Percentiles rank a stretch among this genome's conserved stretches.
phyloP scores from a whole-genome alignment of 805 yeast genomes.

The Starmerella vaccinii region DNA sequence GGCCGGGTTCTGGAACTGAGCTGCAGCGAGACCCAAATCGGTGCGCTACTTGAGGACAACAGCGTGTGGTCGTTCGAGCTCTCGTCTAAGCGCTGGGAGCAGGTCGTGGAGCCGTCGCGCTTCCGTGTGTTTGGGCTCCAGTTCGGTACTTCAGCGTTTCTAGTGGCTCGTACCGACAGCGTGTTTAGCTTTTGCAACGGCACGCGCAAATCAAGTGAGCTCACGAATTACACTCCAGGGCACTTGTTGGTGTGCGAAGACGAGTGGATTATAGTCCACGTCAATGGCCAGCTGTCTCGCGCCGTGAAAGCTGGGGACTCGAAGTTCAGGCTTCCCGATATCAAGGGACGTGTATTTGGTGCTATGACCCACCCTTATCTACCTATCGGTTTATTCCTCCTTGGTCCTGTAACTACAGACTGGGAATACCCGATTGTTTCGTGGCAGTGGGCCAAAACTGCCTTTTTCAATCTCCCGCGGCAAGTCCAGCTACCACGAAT shows the following conservation, averaged over 20 bases:
- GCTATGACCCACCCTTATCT: slow-evolving; percentile 10
- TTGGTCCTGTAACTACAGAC: neutral
- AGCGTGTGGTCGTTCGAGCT: neutral
- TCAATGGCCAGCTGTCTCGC: slow-evolving; percentile 6
- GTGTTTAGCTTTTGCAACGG: neutral
- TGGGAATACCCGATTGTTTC: slow-evolving; percentile 21
- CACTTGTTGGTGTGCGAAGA: neutral
- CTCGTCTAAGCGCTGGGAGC: neutral
- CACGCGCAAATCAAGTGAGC: neutral
- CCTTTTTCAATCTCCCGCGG: slow-evolving; percentile 5
- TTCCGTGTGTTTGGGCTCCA: neutral
- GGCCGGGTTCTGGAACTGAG: neutral
- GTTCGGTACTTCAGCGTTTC: neutral
- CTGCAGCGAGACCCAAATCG: neutral
- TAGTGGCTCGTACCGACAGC: neutral
- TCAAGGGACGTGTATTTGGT: slow-evolving; percentile 10
- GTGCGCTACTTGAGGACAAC: slow-evolving; percentile 5
- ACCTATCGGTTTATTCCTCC: slow-evolving; percentile 10
- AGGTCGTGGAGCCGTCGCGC: neutral
- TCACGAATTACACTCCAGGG: slow-evolving; percentile 3
- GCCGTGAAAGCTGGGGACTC: too few relatives aligned
- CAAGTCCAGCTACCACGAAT: neutral
- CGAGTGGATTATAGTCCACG: slow-evolving; percentile 4
- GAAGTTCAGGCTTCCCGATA: slow-evolving; percentile 1
- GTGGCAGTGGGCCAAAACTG: slow-evolving; percentile 6